phyloP scores from a whole-genome alignment of 176 grass and related monocot genomes.

The Triticum monococcum region DNA sequence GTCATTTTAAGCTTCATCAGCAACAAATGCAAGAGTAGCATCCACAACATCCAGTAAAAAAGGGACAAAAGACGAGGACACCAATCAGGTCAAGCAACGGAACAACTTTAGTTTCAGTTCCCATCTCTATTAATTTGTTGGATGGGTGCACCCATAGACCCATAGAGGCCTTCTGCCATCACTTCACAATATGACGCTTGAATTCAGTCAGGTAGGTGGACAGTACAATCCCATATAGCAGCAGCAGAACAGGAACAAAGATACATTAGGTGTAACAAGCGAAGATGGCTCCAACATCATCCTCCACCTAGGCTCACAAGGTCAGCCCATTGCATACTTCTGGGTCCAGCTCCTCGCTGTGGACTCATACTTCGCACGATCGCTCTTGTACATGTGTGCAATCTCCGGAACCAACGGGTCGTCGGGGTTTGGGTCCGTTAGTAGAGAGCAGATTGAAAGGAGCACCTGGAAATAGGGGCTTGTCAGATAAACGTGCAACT shows the following conservation, averaged over 20 bases:
- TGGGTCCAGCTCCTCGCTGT: conserved; percentile 57
- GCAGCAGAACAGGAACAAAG: background rate
- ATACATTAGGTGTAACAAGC: background rate
- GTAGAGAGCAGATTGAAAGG: conserved; percentile 56
- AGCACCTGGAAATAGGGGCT: conserved; percentile 36
- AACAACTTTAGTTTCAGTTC: background rate
- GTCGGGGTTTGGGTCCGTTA: conserved; percentile 50
- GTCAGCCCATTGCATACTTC: conserved; percentile 57
- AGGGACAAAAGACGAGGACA: background rate
- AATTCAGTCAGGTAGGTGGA: conserved; percentile 6
- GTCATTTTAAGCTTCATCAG: no score
- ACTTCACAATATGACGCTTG: background rate
- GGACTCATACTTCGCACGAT: conserved; percentile 42
- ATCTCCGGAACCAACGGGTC: conserved; percentile 57
- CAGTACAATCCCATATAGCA: background rate
- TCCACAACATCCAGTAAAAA: no score
- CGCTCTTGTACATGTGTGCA: conserved; percentile 54
- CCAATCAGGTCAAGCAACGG: background rate
- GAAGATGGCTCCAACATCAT: background rate
- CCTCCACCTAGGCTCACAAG: background rate
- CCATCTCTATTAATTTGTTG: conserved; percentile 13
- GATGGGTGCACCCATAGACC: background rate
- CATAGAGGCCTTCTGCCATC: background rate
- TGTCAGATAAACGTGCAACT: background rate
- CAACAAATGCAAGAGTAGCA: background rate